Conservation (phyloP, 768 basidiomycete species). For the Chiua virens region DNA sequence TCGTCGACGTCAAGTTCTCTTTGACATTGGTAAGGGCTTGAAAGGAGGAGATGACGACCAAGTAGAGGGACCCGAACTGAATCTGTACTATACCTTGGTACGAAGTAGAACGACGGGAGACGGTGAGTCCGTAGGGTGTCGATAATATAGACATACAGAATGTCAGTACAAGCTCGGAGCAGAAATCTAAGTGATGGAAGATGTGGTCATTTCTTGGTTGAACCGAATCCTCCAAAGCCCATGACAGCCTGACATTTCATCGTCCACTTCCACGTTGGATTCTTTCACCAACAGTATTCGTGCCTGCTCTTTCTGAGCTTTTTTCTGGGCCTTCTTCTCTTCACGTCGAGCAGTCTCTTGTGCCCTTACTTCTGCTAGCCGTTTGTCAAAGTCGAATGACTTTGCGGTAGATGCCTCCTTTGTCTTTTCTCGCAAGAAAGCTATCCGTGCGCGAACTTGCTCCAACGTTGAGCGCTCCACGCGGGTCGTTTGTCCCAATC, state of each 20-base stretch:
- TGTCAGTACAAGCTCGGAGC: constrained; percentile 10
- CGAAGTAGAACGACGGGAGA: background rate
- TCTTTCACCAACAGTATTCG: constrained; percentile 64
- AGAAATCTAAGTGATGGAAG: constrained; percentile 9
- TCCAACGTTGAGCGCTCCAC: constrained; percentile 87
- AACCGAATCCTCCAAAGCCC: constrained; percentile 91
- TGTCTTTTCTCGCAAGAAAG: constrained; percentile 82
- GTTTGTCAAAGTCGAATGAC: constrained; percentile 91
- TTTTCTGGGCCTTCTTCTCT: constrained; percentile 77
- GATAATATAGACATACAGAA: constrained; percentile 14
- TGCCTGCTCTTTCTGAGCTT: constrained; percentile 72
- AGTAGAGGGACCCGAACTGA: background rate
- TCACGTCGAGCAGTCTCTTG: constrained; percentile 67
- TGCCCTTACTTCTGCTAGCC: constrained; percentile 77
- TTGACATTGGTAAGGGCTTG: constrained; percentile 57
- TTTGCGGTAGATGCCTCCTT: constrained; percentile 81
- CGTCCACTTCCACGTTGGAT: constrained; percentile 45
- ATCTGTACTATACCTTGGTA: constrained; percentile 24
- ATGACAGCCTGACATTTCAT: constrained; percentile 79
- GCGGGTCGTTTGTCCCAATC: constrained; percentile 93
- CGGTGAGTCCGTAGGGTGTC: background rate
- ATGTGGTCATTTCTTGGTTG: constrained; percentile 67
- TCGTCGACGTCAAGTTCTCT: constrained; percentile 75
- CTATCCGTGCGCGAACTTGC: constrained; percentile 92
- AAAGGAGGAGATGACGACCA: background rate